A percentile compares a stretch with the other conserved stretches of the same genome.
Evolutionary conservation across 176 grass and related monocot species (phyloP).

Genomic region (Stipa capillata): DNA sequence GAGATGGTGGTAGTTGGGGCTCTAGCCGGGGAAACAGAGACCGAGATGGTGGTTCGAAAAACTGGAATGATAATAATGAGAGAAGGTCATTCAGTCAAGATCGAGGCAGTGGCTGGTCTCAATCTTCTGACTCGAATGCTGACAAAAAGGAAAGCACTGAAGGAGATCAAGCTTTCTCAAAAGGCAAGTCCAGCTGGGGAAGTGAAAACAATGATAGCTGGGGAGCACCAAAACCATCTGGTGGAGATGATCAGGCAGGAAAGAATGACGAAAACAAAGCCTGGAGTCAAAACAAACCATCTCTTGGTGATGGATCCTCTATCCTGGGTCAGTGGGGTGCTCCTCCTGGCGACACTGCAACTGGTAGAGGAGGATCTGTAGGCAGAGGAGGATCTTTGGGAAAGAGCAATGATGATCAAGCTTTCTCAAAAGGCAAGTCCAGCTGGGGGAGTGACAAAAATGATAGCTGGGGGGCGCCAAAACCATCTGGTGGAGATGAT

Average conservation of each 20-base stretch:
- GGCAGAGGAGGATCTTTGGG: background rate
- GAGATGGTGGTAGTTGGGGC: slow-evolving; percentile 27
- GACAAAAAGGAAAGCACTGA: slow-evolving; percentile 11
- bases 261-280: slow-evolving; percentile 11
- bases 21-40: slow-evolving; percentile 28
- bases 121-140: slow-evolving; percentile 26
- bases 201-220: slow-evolving; percentile 23
- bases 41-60: slow-evolving; percentile 10
- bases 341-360: background rate
- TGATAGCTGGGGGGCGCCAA: slow-evolving; percentile 18
- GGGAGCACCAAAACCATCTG: slow-evolving; percentile 15
- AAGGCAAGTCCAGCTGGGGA: slow-evolving; percentile 22
- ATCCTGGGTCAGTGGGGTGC: slow-evolving; percentile 22
- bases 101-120: slow-evolving; percentile 15
- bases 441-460: slow-evolving; percentile 23
- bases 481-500: slow-evolving; percentile 15
- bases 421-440: slow-evolving; percentile 18
- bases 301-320: slow-evolving; percentile 2
- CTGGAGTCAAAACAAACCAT: slow-evolving; percentile 23
- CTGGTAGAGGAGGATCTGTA: background rate
- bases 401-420: background rate
- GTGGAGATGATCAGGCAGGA: slow-evolving; percentile 17
- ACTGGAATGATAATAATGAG: slow-evolving; percentile 21
- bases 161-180: slow-evolving; percentile 9
- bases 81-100: slow-evolving; percentile 12